Evolutionary conservation across 1,284 basidiomycete species (phyloP).

Genomic region (Austroboletus niveus): DNA sequence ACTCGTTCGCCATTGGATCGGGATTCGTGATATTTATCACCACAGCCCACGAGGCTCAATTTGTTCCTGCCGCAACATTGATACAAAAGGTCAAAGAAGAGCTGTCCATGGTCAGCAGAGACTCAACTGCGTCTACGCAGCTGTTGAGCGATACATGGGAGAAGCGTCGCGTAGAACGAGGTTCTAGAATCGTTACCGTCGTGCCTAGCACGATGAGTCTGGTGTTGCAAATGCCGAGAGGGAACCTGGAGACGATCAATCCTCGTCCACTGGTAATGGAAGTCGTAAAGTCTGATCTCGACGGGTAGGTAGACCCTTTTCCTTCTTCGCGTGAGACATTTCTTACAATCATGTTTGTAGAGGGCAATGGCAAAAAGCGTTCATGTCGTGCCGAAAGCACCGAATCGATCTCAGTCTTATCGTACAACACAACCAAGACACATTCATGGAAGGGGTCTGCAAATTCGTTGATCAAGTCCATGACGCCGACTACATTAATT

Average conservation of each 20-base stretch:
- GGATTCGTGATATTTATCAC: constrained; percentile 89
- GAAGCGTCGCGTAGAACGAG: constrained; percentile 79
- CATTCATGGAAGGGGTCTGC: constrained; percentile 66
- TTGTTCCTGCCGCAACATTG: constrained; percentile 52
- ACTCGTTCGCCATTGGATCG: constrained; percentile 80
- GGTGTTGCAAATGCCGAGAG: constrained; percentile 96
- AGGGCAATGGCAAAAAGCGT: constrained; percentile 79
- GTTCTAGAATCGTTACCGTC: constrained; percentile 81
- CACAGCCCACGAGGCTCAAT: constrained; percentile 78
- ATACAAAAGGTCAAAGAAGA: constrained; percentile 4
- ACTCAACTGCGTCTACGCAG: constrained; percentile 23
- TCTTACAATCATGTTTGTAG: constrained; percentile 34
- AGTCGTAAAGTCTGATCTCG: constrained; percentile 73
- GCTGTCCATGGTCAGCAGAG: constrained; percentile 28
- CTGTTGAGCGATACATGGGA: constrained; percentile 55
- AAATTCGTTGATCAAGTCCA: constrained; percentile 82
- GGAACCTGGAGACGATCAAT: constrained; percentile 94
- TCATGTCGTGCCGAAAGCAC: constrained; percentile 89
- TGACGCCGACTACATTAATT: constrained; percentile 90
- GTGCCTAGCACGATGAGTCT: constrained; percentile 87
- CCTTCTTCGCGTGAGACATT: not conserved
- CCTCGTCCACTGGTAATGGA: constrained; percentile 90
- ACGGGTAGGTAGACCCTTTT: constrained; percentile 51
- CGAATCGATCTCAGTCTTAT: constrained; percentile 90
- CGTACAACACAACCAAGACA: constrained; percentile 71